Conservation (phyloP, 805 yeast species). For the Suhomyces sp. region DNA sequence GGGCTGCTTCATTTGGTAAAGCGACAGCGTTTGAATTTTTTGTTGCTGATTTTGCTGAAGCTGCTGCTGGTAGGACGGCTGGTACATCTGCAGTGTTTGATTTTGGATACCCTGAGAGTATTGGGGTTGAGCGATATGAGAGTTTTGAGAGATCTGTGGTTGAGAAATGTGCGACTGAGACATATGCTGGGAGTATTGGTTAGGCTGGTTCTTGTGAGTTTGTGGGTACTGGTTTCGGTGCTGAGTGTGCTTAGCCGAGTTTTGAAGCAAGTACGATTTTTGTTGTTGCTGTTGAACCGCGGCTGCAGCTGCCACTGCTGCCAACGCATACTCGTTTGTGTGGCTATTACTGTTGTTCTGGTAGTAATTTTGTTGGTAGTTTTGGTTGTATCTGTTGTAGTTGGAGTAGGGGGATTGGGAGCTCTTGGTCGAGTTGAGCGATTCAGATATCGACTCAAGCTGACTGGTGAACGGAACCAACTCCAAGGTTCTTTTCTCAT, state of each 20-base stretch:
- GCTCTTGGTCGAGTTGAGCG: conserved; percentile 7
- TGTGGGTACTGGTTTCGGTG: conserved; percentile 6
- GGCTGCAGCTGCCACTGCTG: conserved; percentile 33
- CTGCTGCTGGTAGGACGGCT: conserved; percentile 1
- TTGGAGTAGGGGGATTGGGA: conserved; percentile 8
- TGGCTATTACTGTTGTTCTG: conserved; percentile 3
- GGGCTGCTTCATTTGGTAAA: conserved; percentile 1
- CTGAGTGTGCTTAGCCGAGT: conserved; percentile 3
- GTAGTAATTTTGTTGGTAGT: conserved; percentile 6
- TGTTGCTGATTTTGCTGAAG: background rate
- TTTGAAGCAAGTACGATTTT: conserved; percentile 19
- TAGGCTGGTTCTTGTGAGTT: background rate
- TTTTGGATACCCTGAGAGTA: conserved; percentile 2
- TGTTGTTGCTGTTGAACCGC: conserved; percentile 28
- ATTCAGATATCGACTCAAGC: conserved; percentile 22
- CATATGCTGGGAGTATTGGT: background rate
- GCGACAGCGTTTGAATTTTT: background rate
- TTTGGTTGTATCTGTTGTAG: conserved; percentile 6
- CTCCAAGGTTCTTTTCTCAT: conserved; percentile 26
- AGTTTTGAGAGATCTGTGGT: conserved; percentile 3
- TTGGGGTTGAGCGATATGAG: conserved; percentile 2
- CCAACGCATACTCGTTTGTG: conserved; percentile 22
- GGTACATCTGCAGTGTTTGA: background rate
- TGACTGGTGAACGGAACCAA: conserved; percentile 28
- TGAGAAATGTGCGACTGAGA: background rate